Evolutionary conservation across 352 stramenopile species (phyloP), one percentile per base, ranked within the genome.

Genomic region (Phytophthora sp.): DNA sequence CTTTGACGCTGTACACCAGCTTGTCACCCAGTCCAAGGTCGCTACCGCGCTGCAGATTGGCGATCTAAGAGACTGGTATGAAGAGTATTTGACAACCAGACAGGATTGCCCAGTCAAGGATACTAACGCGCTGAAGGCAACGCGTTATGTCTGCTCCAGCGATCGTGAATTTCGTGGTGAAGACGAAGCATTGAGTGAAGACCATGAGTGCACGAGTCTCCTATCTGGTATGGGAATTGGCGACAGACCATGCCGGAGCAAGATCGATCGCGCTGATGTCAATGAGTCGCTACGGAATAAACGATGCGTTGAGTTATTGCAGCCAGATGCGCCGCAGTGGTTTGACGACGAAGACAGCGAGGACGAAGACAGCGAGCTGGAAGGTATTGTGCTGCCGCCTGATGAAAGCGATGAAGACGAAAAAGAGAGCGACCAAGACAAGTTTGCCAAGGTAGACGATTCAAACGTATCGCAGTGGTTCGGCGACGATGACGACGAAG

Each of bases 271-370:
- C 17, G 18, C 20, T 37, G 26, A 50, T 28, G 38, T 34, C 20
- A 17, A 12, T 34, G 54, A 12, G 13, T 28, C 6, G 7, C 17
- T n/a, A 26, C 17, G 0, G 6, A 23, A 45, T 45, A 28, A 55
- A 21, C 15, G 13, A 4, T n/a, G 24, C 42, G 24, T n/a, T 42
- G 35, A n/a, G 23, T 51, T 41, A 13, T 24, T 54, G 20, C 53
- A 17, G 21, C 24, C 31, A 18, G 60, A 63, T 48, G 60, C 26
- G 15, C 53, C 45, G 37, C 60, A 69, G 32, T 69, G 60, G 53
- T 69, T 69, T 58, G 23, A 43, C 28, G 60, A 54, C 17, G 48
- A 54, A 3, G 44, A 46, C 17, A 58, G 44, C 17, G 31, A 37
- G 5, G 38, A 41, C 10, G 21, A 62, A 10, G 18, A 21, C 6